These are phyloP conservation scores for Elaeagnus macrophylla DNA, from an alignment of 306 rosid genomes.

Conservation along the genomic window DNA sequence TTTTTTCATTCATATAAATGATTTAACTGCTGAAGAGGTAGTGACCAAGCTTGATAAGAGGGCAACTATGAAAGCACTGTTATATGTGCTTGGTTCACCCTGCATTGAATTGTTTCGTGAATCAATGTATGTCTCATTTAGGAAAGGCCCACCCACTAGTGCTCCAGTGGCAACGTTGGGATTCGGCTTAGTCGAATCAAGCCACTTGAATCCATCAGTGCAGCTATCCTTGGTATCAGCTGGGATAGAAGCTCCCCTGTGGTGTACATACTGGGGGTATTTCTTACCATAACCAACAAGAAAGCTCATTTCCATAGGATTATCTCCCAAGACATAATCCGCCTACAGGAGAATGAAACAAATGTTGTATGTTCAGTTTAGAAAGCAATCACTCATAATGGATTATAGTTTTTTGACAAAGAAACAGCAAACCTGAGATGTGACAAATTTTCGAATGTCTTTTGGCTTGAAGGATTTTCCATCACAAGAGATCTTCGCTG, in stretches of 20 bases:
- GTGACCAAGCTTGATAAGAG: constrained; percentile 90
- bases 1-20: too few relatives aligned
- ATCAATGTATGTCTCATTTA: constrained; percentile 62
- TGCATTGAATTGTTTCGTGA: constrained; percentile 80
- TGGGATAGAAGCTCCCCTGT: constrained; percentile 96
- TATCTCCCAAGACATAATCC: constrained; percentile 80
- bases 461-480: constrained; percentile 50
- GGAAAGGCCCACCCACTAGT: constrained; percentile 91
- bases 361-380: constrained; percentile 5
- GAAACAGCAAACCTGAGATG: constrained; percentile 57
- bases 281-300: constrained; percentile 82
- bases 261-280: constrained; percentile 82
- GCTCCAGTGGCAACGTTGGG: constrained; percentile 89
- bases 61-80: constrained; percentile 73
- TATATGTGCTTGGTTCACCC: constrained; percentile 86
- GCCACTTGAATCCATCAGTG: constrained; percentile 70
- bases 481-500: constrained; percentile 44
- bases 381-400: constrained; percentile 1
- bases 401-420: constrained; percentile 1
- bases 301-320: constrained; percentile 75
- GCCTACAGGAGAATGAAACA: constrained; percentile 45
- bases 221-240: constrained; percentile 42
- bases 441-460: constrained; percentile 68
- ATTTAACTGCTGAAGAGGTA: constrained; percentile 63
- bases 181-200: constrained; percentile 58